These are phyloP conservation scores for Lantana camara DNA, from an alignment of 257 asterid genomes.

Conservation along the genomic window DNA sequence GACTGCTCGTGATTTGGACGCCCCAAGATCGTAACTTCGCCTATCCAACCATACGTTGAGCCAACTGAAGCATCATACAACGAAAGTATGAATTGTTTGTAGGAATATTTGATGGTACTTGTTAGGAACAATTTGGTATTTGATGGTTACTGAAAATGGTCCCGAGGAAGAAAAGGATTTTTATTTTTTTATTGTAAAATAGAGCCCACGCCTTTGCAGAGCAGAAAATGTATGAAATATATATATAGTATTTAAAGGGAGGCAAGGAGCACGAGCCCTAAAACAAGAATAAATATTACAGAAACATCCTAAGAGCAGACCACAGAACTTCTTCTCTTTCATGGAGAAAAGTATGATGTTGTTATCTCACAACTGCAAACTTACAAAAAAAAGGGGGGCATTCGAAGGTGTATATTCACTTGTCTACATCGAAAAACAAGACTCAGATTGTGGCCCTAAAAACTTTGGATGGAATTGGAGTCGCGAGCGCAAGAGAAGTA, in stretches of 20 bases:
- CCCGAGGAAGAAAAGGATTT: background rate
- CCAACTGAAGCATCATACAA: background rate
- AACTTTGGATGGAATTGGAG: too few relatives aligned
- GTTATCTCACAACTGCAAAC: too few relatives aligned
- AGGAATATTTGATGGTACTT: background rate
- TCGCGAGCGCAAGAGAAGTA: too few relatives aligned
- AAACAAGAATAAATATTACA: background rate
- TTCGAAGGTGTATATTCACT: too few relatives aligned
- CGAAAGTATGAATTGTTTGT: background rate
- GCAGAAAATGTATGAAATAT: background rate
- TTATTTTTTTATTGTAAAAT: too few relatives aligned
- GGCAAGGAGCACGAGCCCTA: conserved; percentile 33
- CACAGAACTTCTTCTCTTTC: background rate
- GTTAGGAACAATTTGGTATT: background rate
- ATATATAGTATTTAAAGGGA: conserved; percentile 23
- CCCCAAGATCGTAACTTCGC: too few relatives aligned
- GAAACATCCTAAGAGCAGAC: background rate
- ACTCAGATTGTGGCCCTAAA: too few relatives aligned
- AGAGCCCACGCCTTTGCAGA: background rate
- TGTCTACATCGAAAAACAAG: too few relatives aligned
- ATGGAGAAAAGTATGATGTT: too few relatives aligned
- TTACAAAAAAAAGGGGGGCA: too few relatives aligned
- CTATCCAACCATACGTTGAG: background rate
- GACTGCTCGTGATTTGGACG: too few relatives aligned
- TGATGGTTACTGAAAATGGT: conserved; percentile 20